These are phyloP conservation scores for Coemansia javaensis DNA, from an alignment of 192 early-diverging fungal species.

Conservation along the genomic window DNA sequence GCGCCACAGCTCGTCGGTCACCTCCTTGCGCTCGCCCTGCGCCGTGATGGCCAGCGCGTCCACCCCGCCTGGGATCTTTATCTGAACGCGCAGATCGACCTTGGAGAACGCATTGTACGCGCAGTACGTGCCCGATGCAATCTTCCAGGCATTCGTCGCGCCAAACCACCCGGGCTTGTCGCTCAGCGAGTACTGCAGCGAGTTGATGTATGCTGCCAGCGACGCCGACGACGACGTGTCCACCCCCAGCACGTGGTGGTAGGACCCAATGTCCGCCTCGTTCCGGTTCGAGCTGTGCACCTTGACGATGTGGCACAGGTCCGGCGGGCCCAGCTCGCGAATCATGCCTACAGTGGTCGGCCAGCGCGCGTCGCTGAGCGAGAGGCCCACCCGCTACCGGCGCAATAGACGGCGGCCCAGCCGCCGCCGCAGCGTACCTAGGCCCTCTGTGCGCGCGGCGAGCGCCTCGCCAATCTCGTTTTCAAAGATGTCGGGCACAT, in stretches of 20 bases:
- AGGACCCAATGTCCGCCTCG: slow-evolving; percentile 63
- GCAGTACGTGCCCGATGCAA: slow-evolving; percentile 74
- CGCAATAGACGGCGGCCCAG: no score
- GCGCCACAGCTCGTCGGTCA: slow-evolving; percentile 80
- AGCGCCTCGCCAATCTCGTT: slow-evolving; percentile 86
- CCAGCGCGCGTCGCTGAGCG: no score
- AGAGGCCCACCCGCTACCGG: no score
- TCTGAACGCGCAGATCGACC: slow-evolving; percentile 96
- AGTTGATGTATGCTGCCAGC: slow-evolving; percentile 96
- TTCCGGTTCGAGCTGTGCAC: slow-evolving; percentile 58
- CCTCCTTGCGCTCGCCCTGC: slow-evolving; percentile 78
- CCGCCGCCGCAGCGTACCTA: slow-evolving; percentile 77
- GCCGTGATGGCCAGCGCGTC: slow-evolving; percentile 86
- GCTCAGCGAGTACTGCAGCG: slow-evolving; percentile 71
- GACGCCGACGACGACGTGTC: slow-evolving; percentile 92
- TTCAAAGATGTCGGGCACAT: slow-evolving; percentile 97
- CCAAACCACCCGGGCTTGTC: slow-evolving; percentile 48
- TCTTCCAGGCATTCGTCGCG: slow-evolving; percentile 53
- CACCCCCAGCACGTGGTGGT: slow-evolving; percentile 73
- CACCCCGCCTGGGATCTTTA: slow-evolving; percentile 97
- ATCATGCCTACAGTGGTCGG: slow-evolving; percentile 55
- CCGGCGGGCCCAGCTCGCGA: slow-evolving; percentile 94
- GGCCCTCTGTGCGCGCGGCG: slow-evolving; percentile 76
- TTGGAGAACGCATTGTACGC: slow-evolving; percentile 97
- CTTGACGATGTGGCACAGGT: slow-evolving; percentile 95